phyloP scores from a whole-genome alignment of 1,284 basidiomycete species.

The Microbotryum silenes-acaulis region DNA sequence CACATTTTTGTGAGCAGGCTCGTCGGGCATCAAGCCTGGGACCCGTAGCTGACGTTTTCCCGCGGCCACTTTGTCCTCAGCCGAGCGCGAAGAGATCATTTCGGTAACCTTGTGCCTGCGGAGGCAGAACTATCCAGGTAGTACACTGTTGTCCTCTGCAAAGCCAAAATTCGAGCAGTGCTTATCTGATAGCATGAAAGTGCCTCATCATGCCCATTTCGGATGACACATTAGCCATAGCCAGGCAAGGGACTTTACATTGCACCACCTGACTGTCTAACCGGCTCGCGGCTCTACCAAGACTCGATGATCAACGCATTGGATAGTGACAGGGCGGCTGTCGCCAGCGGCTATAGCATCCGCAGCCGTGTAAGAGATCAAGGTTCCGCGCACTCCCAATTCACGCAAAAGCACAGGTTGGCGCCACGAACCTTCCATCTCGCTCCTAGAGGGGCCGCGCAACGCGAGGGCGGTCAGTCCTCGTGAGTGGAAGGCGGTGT shows the following conservation, averaged over 20 bases:
- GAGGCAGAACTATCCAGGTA: slow-evolving; percentile 24
- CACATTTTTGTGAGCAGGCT: slow-evolving; percentile 66
- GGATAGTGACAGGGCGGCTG: too few relatives aligned
- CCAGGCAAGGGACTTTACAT: too few relatives aligned
- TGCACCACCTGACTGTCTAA: too few relatives aligned
- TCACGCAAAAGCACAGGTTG: slow-evolving; percentile 21
- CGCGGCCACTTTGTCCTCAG: slow-evolving; percentile 1
- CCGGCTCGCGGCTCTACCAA: too few relatives aligned
- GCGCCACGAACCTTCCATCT: slow-evolving; percentile 11
- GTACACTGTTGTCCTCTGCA: too few relatives aligned
- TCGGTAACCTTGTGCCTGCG: slow-evolving; percentile 29
- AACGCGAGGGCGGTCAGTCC: slow-evolving; percentile 18
- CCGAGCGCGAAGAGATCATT: slow-evolving; percentile 26
- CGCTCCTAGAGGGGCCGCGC: slow-evolving; percentile 3
- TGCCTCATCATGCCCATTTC: too few relatives aligned
- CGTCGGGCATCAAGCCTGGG: not conserved
- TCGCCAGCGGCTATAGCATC: too few relatives aligned
- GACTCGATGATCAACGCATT: too few relatives aligned
- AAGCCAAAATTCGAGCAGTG: too few relatives aligned
- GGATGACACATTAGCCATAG: too few relatives aligned
- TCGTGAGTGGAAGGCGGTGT: slow-evolving; percentile 5
- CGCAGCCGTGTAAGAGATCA: too few relatives aligned
- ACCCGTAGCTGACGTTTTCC: not conserved
- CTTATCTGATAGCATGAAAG: too few relatives aligned
- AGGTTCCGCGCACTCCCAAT: slow-evolving; percentile 18